Evolutionary conservation across 2,329 filamentous ascomycete genomes (phyloP).

Genomic region (Zarea fungicola): DNA sequence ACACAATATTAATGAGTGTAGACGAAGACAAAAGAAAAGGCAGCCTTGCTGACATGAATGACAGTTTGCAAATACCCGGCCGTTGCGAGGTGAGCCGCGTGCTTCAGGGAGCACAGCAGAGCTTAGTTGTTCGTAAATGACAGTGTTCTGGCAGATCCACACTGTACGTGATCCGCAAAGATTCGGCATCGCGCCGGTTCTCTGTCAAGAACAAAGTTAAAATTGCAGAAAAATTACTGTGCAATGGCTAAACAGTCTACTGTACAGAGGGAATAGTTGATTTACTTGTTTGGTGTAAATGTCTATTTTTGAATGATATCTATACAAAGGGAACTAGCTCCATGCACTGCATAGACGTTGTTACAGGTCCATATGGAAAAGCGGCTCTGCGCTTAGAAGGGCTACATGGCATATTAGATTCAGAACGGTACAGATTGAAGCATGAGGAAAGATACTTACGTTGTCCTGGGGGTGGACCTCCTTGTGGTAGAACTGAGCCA

Average conservation of each 20-base stretch:
- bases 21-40: background rate
- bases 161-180: constrained; percentile 3
- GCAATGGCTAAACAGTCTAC: too few relatives aligned
- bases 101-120: background rate
- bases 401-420: constrained; percentile 26
- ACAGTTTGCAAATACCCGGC: background rate
- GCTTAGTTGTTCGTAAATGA: constrained; percentile 1
- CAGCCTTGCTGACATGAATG: background rate
- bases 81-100: background rate
- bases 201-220: too few relatives aligned
- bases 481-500: constrained; percentile 47
- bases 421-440: background rate
- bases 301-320: constrained; percentile 14
- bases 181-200: background rate
- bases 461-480: constrained; percentile 57
- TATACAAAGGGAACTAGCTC: constrained; percentile 14
- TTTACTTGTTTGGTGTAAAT: background rate
- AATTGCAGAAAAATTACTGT: background rate
- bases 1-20: background rate
- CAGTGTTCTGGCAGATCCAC: constrained; percentile 7
- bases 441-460: constrained; percentile 40
- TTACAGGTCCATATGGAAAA: constrained; percentile 25
- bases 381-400: constrained; percentile 35
- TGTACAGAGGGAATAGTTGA: too few relatives aligned
- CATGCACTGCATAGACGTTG: constrained; percentile 17